Evolutionary conservation across 2,329 filamentous ascomycete genomes (phyloP).

Genomic region (Thielaviopsis populi): DNA sequence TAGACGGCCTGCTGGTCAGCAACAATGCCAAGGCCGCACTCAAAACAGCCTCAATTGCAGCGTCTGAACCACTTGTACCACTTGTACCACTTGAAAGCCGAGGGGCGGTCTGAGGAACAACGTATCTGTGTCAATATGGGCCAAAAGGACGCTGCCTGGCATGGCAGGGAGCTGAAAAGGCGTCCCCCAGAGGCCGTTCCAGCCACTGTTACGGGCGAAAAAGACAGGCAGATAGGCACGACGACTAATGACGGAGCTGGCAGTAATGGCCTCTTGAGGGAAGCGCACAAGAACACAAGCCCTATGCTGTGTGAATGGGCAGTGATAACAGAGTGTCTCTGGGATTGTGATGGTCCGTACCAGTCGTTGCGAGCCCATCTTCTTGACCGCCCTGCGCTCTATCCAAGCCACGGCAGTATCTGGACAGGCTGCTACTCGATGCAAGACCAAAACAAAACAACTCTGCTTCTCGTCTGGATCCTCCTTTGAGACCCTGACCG

Average conservation of each 20-base stretch:
- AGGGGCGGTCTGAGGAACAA: neutral
- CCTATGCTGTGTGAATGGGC: neutral
- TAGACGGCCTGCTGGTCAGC: neutral
- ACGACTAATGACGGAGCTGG: neutral
- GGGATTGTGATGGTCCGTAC: too few species aligned
- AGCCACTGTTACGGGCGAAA: constrained; percentile 1
- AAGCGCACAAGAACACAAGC: neutral
- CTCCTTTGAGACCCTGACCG: neutral
- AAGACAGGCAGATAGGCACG: neutral
- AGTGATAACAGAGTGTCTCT: neutral
- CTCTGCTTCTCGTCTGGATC: neutral
- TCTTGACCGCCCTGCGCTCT: too few species aligned
- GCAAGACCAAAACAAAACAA: neutral
- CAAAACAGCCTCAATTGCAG: neutral
- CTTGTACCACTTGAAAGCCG: neutral
- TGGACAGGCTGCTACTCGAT: neutral
- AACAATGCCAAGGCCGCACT: neutral
- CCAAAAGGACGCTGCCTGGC: neutral
- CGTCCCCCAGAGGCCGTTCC: neutral
- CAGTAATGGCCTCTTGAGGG: neutral
- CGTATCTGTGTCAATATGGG: neutral
- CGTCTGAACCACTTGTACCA: neutral
- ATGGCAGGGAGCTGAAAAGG: neutral
- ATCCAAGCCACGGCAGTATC: neutral
- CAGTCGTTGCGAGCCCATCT: too few species aligned